phyloP scores from a whole-genome alignment of 208 protist species.

The Leishmania martiniquensis region DNA sequence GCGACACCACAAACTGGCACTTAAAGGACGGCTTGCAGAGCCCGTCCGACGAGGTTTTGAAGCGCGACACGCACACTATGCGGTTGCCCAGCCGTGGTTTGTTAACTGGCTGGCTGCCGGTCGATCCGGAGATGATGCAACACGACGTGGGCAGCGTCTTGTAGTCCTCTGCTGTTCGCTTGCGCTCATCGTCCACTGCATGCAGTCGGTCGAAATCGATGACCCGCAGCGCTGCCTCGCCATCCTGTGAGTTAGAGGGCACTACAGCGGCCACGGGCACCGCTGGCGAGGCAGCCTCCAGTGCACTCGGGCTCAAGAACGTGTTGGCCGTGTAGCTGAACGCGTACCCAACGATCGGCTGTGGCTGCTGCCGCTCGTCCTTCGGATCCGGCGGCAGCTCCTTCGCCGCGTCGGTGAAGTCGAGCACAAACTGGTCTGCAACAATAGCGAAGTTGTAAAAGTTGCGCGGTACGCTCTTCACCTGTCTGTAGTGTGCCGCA shows the following conservation, averaged over 20 bases:
- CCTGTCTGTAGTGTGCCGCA: slow-evolving; percentile 41
- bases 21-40: slow-evolving; percentile 79
- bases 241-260: too few relatives aligned
- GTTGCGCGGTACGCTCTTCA: slow-evolving; percentile 32
- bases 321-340: slow-evolving; percentile 69
- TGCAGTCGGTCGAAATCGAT: slow-evolving; percentile 63
- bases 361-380: slow-evolving; percentile 12
- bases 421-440: slow-evolving; percentile 57
- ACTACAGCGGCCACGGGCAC: slow-evolving; percentile 26
- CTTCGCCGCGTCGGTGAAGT: slow-evolving; percentile 40
- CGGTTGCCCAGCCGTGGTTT: slow-evolving; percentile 51
- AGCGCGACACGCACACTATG: slow-evolving; percentile 58
- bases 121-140: slow-evolving; percentile 53
- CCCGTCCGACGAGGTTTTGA: slow-evolving; percentile 63
- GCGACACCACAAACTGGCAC: slow-evolving; percentile 53
- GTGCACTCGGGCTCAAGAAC: slow-evolving; percentile 1
- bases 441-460: slow-evolving; percentile 58
- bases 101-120: slow-evolving; percentile 33
- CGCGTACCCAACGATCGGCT: slow-evolving; percentile 45
- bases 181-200: slow-evolving; percentile 40
- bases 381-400: slow-evolving; percentile 17
- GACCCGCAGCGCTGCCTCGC: slow-evolving; percentile 17
- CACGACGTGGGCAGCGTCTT: slow-evolving; percentile 50
- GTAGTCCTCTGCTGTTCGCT: slow-evolving; percentile 49
- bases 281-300: slow-evolving; percentile 13